Conservation (phyloP, 2,329 filamentous ascomycete genomes). For the Claviceps monticola region DNA sequence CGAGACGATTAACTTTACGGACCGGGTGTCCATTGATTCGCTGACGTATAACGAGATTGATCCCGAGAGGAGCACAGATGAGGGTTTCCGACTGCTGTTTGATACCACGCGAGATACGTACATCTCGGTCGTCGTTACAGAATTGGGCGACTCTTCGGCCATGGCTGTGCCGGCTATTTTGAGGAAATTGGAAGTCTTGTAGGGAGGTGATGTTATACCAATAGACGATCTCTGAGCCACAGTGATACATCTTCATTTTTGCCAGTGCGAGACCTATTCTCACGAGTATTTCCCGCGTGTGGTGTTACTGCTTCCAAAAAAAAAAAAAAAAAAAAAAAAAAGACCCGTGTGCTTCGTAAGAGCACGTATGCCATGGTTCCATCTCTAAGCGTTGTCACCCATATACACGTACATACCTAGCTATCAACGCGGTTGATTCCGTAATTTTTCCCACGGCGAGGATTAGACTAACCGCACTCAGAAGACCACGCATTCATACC, state of each 20-base stretch:
- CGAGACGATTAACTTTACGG: slow-evolving; percentile 86
- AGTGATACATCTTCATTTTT: too few relatives aligned
- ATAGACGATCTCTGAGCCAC: background rate
- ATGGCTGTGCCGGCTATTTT: slow-evolving; percentile 62
- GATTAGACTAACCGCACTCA: too few relatives aligned
- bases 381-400: too few relatives aligned
- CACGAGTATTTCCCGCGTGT: too few relatives aligned
- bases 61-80: slow-evolving; percentile 50
- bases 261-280: too few relatives aligned
- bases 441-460: too few relatives aligned
- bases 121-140: slow-evolving; percentile 79
- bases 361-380: too few relatives aligned
- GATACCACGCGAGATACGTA: slow-evolving; percentile 83
- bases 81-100: slow-evolving; percentile 58
- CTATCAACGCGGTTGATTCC: too few relatives aligned
- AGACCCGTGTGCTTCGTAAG: too few relatives aligned
- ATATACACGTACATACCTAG: too few relatives aligned
- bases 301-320: too few relatives aligned
- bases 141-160: slow-evolving; percentile 75
- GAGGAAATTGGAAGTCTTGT: slow-evolving; percentile 43
- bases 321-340: too few relatives aligned
- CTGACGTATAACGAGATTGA: slow-evolving; percentile 89
- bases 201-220: slow-evolving; percentile 11
- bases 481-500: background rate
- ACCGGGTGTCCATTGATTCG: slow-evolving; percentile 77